Evolutionary conservation across 345 rosid species (phyloP).

Genomic region (Citrus medica): DNA sequence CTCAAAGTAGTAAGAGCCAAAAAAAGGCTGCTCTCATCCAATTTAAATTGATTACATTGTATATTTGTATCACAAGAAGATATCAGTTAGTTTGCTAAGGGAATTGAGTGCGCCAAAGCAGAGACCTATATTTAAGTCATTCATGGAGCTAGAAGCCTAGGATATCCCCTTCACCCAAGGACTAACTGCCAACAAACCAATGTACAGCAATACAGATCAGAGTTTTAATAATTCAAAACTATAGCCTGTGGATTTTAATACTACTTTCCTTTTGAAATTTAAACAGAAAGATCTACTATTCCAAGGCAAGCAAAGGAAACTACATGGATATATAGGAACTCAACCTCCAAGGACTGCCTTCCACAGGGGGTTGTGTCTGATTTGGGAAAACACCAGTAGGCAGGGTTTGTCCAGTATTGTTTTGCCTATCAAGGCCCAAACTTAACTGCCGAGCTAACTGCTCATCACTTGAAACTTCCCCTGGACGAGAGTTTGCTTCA

Average conservation of each 20-base stretch:
- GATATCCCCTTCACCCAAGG: not conserved
- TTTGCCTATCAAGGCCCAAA: conserved; percentile 58
- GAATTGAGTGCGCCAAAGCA: not conserved
- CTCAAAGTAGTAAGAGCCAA: not conserved
- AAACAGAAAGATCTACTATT: conserved; percentile 5
- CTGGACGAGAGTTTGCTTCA: conserved; percentile 42
- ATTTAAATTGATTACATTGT: not conserved
- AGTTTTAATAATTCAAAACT: not conserved
- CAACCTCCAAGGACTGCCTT: conserved; percentile 83
- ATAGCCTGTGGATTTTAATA: not conserved
- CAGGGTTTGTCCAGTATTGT: conserved; percentile 40
- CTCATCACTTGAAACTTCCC: conserved; percentile 63
- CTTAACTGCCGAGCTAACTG: conserved; percentile 75
- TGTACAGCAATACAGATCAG: conserved; percentile 1
- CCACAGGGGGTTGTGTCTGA: conserved; percentile 53
- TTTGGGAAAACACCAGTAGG: conserved; percentile 71
- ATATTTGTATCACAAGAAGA: not conserved
- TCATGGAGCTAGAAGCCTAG: not conserved
- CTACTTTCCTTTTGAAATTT: not conserved
- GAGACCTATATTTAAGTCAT: not conserved
- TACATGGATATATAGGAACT: conserved; percentile 14
- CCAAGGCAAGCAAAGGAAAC: conserved; percentile 3
- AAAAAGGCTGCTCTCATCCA: not conserved
- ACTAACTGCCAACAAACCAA: not conserved
- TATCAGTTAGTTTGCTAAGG: not conserved